A percentile compares a stretch with the other conserved stretches of the same genome.
These are phyloP conservation scores for Trifolium repens DNA, from an alignment of 306 rosid genomes.

Conservation along the genomic window DNA sequence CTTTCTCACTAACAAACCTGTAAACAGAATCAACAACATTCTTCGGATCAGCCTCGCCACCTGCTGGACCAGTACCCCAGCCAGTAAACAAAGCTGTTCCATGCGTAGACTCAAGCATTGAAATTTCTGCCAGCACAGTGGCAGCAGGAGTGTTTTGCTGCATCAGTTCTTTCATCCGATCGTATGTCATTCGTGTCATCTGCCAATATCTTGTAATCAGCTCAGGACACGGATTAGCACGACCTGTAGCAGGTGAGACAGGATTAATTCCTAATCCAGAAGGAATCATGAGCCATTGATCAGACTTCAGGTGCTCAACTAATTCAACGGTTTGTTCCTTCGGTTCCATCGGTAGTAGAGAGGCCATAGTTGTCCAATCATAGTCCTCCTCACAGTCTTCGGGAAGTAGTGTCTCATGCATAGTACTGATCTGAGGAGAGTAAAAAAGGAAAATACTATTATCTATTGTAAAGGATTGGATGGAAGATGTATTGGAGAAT, in stretches of 20 bases:
- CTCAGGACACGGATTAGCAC: background rate
- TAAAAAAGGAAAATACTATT: too few species aligned
- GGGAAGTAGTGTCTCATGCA: background rate
- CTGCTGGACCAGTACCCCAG: background rate
- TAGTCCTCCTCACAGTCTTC: background rate
- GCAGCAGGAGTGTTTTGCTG: background rate
- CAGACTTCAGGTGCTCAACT: background rate
- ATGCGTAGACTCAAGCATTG: background rate
- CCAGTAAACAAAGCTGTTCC: background rate
- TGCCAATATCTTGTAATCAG: background rate
- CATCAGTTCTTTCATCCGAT: background rate
- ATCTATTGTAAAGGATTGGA: background rate
- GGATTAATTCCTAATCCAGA: background rate
- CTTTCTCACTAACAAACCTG: conserved; percentile 1
- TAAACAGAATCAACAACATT: background rate
- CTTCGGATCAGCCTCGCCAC: background rate
- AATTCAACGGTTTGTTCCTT: background rate
- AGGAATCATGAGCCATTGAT: background rate
- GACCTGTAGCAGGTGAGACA: background rate
- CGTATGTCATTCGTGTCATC: background rate
- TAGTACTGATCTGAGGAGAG: background rate
- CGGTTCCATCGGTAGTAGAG: background rate
- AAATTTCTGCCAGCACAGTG: background rate
- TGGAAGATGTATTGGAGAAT: background rate
- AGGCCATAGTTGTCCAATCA: background rate